Evolutionary conservation across 371 early-diverging fungal species (phyloP), one percentile per base, ranked within the genome.

Genomic region (Mortierella sp.): DNA sequence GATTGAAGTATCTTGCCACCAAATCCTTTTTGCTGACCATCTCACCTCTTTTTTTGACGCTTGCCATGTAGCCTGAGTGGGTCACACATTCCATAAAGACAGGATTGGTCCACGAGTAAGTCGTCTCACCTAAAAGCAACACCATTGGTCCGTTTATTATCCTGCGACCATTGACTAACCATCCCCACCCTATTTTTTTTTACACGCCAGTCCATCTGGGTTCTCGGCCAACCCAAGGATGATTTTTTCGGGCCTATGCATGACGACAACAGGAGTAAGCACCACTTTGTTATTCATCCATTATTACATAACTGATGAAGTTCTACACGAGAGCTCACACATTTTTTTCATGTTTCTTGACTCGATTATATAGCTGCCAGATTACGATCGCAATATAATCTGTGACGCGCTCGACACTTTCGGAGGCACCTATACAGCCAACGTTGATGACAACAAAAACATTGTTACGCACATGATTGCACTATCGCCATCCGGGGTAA

Each of bases 381-480:
- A 63, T 61, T 65, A 71, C 64, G 93, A 94, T 69, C 69, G 84
- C 6, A 80, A 88, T 9, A 58, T 75, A 2, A 82, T 95, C 22
- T 86, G 79, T 47, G 89, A 86, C 19, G 89, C 88, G 22, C 79
- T 92, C 0, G 64, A 82, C 40, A 86, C 87, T 5, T 87, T 88
- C 66, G 94, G 95, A 5, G 95, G 94, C 19, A 85, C 89, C 41
- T 90, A 79, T 41, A 75, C 90, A 2, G 37, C 79, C 13, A 79
- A 74, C 6, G 63, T 92, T n/a, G n/a, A n/a, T n/a, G n/a, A n/a
- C n/a, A n/a, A n/a, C 10, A 75, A 85, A 1, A 19, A 70, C 8
- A 92, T 91, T 41, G 86, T 92, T 0, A 95, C 94, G 1, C 93
- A 93, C 74, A 53, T 94, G 39, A 77, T 94, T 11, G 85, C 90